These are phyloP conservation scores for Flaveria linearis DNA, from an alignment of 129 eudicot genomes.

Conservation along the genomic window DNA sequence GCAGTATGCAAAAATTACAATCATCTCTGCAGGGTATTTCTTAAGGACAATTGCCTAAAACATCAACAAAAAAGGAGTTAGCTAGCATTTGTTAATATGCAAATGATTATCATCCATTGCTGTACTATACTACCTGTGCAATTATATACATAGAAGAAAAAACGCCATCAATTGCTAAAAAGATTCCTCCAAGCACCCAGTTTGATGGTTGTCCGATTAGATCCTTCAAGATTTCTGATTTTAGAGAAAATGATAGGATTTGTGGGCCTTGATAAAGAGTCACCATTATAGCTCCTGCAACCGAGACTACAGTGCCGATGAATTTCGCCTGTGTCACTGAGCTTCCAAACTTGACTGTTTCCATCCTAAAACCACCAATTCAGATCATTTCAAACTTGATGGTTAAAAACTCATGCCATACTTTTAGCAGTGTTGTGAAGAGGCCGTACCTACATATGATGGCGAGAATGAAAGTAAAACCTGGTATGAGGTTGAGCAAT, in stretches of 20 bases:
- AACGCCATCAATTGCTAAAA: slow-evolving; percentile 48
- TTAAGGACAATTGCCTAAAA: slow-evolving; percentile 61
- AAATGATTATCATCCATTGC: not conserved
- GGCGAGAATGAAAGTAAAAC: slow-evolving; percentile 76
- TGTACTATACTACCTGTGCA: slow-evolving; percentile 51
- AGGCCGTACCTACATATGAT: slow-evolving; percentile 59
- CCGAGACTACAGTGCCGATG: slow-evolving; percentile 67
- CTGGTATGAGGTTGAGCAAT: slow-evolving; percentile 81
- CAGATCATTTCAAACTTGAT: not conserved
- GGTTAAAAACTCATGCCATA: not conserved
- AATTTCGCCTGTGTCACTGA: slow-evolving; percentile 53
- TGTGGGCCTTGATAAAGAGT: slow-evolving; percentile 76
- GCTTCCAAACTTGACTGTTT: slow-evolving; percentile 50
- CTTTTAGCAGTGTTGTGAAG: slow-evolving; percentile 14
- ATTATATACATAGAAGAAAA: slow-evolving; percentile 50
- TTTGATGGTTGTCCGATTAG: slow-evolving; percentile 43
- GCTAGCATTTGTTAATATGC: not conserved
- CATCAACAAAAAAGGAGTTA: slow-evolving; percentile 12
- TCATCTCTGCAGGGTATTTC: slow-evolving; percentile 65
- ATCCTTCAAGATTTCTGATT: slow-evolving; percentile 24
- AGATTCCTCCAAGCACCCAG: slow-evolving; percentile 67
- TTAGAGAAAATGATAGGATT: slow-evolving; percentile 28
- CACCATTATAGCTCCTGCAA: slow-evolving; percentile 70
- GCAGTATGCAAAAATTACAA: slow-evolving; percentile 58
- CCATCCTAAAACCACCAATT: slow-evolving; percentile 57